A percentile compares a stretch with the other conserved stretches of the same genome.
Conservation (phyloP, 1,139 yeast genomes). For the Blastobotrys indianensis region DNA sequence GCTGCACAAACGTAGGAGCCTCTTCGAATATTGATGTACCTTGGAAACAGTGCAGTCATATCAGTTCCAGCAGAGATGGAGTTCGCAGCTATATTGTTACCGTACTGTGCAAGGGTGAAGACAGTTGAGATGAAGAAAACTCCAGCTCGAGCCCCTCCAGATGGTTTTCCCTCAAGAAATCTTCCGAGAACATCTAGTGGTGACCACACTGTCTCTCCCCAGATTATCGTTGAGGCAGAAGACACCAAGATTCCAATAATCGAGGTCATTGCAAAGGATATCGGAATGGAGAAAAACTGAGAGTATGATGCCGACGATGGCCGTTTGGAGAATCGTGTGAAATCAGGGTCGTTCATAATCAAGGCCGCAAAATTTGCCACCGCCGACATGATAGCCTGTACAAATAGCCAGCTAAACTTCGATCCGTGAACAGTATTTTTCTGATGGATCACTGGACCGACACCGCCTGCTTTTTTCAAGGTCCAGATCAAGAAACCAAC, state of each 20-base stretch:
- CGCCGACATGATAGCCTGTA: constrained; percentile 71
- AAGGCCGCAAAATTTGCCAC: constrained; percentile 83
- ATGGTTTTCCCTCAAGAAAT: constrained; percentile 55
- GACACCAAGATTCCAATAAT: constrained; percentile 83
- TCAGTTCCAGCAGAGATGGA: constrained; percentile 89
- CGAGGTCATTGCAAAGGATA: constrained; percentile 73
- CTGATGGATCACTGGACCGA: constrained; percentile 60
- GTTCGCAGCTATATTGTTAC: constrained; percentile 89
- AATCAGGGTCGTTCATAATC: constrained; percentile 85
- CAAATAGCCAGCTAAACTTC: constrained; percentile 74
- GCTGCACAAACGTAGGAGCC: constrained; percentile 76
- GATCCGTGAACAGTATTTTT: constrained; percentile 46
- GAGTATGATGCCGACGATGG: constrained; percentile 45
- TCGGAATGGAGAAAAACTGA: constrained; percentile 62
- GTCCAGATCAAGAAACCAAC: constrained; percentile 78
- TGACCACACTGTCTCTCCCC: constrained; percentile 73
- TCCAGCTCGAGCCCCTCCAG: constrained; percentile 75
- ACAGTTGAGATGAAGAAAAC: constrained; percentile 74
- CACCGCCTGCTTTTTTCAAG: constrained; percentile 64
- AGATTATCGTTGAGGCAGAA: constrained; percentile 67
- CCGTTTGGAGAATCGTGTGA: constrained; percentile 70
- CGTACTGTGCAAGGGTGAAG: constrained; percentile 79
- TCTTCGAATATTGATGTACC: constrained; percentile 74
- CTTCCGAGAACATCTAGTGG: constrained; percentile 71
- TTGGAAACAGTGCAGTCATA: constrained; percentile 75